phyloP scores from a whole-genome alignment of 2,329 filamentous ascomycete genomes.

The Nothophoma quercina region DNA sequence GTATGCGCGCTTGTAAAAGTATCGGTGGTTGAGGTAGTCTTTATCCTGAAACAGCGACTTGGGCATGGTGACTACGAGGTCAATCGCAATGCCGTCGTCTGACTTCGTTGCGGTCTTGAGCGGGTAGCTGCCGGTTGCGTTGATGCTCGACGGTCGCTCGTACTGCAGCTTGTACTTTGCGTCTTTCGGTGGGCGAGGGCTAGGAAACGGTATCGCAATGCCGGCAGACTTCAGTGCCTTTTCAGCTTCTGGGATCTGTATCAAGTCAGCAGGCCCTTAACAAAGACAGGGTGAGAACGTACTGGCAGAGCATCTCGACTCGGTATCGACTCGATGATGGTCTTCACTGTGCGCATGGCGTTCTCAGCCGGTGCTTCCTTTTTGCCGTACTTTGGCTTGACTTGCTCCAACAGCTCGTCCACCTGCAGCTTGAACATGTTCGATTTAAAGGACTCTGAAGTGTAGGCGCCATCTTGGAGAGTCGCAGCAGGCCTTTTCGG shows the following conservation, averaged over 20 bases:
- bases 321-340: conserved; percentile 64
- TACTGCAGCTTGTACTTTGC: conserved; percentile 84
- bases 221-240: conserved; percentile 70
- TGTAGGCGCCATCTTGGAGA: conserved; percentile 52
- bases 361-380: conserved; percentile 61
- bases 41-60: conserved; percentile 84
- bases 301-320: conserved; percentile 58
- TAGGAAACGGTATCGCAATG: conserved; percentile 81
- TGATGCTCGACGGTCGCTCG: conserved; percentile 76
- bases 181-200: conserved; percentile 77
- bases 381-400: conserved; percentile 66
- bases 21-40: conserved; percentile 90
- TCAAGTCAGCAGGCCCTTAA: conserved; percentile 16
- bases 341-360: conserved; percentile 62
- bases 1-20: conserved; percentile 93
- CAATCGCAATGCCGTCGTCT: conserved; percentile 68
- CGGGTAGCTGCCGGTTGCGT: conserved; percentile 88
- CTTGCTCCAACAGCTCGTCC: conserved; percentile 67
- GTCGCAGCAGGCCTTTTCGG: conserved; percentile 34
- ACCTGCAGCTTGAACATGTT: conserved; percentile 73
- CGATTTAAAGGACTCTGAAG: conserved; percentile 67
- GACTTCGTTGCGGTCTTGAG: conserved; percentile 75
- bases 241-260: conserved; percentile 74
- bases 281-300: conserved; percentile 9
- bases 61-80: conserved; percentile 90